A percentile compares a stretch with the other conserved stretches of the same genome.
Conservation (phyloP, 2,329 filamentous ascomycete genomes). For the Neonectria ditissima region DNA sequence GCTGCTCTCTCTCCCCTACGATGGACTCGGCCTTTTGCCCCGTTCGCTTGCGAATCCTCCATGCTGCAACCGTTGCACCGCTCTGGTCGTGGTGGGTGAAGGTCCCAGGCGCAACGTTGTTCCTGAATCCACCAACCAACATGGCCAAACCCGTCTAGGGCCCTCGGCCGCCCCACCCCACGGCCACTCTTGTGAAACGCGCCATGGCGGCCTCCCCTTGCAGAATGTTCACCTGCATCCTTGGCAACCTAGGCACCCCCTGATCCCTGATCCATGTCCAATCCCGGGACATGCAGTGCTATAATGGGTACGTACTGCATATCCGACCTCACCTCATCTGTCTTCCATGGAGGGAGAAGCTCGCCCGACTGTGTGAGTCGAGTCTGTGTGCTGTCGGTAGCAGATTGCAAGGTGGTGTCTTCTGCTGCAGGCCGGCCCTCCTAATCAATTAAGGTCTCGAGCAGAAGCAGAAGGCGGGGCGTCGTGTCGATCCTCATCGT, state of each 20-base stretch:
- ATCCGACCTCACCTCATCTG: too few species aligned
- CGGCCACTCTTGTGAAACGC: conserved; percentile 25
- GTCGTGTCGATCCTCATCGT: conserved; percentile 36
- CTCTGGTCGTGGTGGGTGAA: conserved; percentile 21
- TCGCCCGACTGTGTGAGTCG: too few species aligned
- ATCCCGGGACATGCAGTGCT: not conserved
- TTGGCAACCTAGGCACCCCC: too few species aligned
- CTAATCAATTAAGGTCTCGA: conserved; percentile 20
- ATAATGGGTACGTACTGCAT: too few species aligned
- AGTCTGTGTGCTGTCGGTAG: not conserved
- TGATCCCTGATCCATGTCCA: too few species aligned
- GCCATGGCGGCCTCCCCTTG: conserved; percentile 28
- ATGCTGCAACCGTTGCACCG: conserved; percentile 5
- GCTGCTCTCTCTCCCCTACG: conserved; percentile 13
- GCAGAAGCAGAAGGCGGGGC: conserved; percentile 9
- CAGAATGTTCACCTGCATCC: conserved; percentile 15
- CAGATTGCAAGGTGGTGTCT: not conserved
- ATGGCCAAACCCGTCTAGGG: conserved; percentile 1
- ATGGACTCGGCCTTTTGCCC: conserved; percentile 19
- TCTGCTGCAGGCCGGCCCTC: not conserved
- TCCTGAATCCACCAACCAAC: conserved; percentile 27
- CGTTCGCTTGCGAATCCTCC: conserved; percentile 10
- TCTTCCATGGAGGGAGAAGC: too few species aligned
- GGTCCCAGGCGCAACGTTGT: not conserved
- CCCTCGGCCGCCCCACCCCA: conserved; percentile 9